Percentiles rank a stretch among this genome's conserved stretches.
These are phyloP conservation scores for Cyclotella atomus DNA, from an alignment of 108 stramenopile species.

Conservation along the genomic window DNA sequence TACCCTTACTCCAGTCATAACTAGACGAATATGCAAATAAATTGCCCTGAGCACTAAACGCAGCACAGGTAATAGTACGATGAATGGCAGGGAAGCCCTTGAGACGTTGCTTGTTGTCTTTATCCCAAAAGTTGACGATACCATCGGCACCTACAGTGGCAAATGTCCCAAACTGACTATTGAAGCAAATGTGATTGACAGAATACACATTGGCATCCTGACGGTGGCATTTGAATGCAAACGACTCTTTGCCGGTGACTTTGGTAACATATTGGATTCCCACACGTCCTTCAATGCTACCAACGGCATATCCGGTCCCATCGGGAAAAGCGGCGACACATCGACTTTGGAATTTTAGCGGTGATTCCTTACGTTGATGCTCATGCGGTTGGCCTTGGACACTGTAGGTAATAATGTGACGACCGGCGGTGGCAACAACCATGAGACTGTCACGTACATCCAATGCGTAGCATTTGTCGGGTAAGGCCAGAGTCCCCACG, in stretches of 20 bases:
- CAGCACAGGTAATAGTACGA: conserved; percentile 77
- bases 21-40: conserved; percentile 91
- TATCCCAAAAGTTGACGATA: conserved; percentile 97
- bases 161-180: conserved; percentile 87
- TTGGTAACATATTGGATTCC: conserved; percentile 95
- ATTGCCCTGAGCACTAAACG: conserved; percentile 89
- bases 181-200: conserved; percentile 95
- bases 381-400: conserved; percentile 74
- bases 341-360: conserved; percentile 89
- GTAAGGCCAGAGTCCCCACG: conserved; percentile 71
- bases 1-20: conserved; percentile 95
- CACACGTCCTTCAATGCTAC: conserved; percentile 96
- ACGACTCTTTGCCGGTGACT: conserved; percentile 79
- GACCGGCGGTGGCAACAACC: conserved; percentile 86
- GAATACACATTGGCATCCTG: conserved; percentile 73
- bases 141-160: conserved; percentile 92
- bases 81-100: conserved; percentile 78
- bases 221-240: conserved; percentile 98
- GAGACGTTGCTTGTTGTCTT: conserved; percentile 91
- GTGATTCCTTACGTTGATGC: conserved; percentile 76
- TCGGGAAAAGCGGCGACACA: conserved; percentile 90
- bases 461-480: conserved; percentile 87
- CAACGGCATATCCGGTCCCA: conserved; percentile 91
- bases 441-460: conserved; percentile 81
- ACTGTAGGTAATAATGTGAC: conserved; percentile 85